phyloP scores from a whole-genome alignment of 768 basidiomycete genomes.

The Chiua virens region DNA sequence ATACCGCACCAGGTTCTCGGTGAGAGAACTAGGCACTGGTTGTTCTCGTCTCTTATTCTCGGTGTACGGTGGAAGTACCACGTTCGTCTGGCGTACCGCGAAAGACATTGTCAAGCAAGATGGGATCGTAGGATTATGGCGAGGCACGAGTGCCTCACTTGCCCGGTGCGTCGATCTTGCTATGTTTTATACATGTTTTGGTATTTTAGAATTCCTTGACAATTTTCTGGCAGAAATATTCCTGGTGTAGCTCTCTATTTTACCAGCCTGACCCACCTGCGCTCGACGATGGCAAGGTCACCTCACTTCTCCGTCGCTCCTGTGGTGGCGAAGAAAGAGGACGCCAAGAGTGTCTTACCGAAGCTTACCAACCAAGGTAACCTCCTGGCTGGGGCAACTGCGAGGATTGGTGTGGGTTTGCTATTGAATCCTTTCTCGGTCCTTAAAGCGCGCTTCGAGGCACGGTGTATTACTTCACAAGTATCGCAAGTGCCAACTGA shows the following conservation, averaged over 20 bases:
- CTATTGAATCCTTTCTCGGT: constrained; percentile 88
- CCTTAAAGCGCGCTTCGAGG: constrained; percentile 91
- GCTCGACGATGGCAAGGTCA: constrained; percentile 71
- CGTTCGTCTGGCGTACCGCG: constrained; percentile 49
- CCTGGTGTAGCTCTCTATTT: constrained; percentile 94
- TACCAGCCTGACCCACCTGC: constrained; percentile 79
- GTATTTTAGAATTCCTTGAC: not conserved
- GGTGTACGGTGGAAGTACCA: constrained; percentile 23
- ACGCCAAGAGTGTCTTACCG: constrained; percentile 57
- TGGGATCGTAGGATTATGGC: constrained; percentile 79
- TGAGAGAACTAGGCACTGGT: constrained; percentile 21
- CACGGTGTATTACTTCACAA: constrained; percentile 29
- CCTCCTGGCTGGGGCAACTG: constrained; percentile 79
- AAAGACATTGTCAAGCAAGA: constrained; percentile 59
- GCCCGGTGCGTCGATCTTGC: constrained; percentile 49
- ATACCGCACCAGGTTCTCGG: constrained; percentile 44
- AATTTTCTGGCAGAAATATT: constrained; percentile 61
- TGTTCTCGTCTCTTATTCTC: not conserved
- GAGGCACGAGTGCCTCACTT: constrained; percentile 82
- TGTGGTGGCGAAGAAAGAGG: constrained; percentile 13
- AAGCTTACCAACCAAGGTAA: constrained; percentile 78
- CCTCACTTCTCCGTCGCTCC: constrained; percentile 57
- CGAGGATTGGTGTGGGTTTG: constrained; percentile 79
- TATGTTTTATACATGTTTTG: not conserved
- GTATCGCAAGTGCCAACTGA: not conserved